These are phyloP conservation scores for Trichoderma citrinoviride DNA, from an alignment of 2,329 filamentous ascomycete species.

Conservation along the genomic window DNA sequence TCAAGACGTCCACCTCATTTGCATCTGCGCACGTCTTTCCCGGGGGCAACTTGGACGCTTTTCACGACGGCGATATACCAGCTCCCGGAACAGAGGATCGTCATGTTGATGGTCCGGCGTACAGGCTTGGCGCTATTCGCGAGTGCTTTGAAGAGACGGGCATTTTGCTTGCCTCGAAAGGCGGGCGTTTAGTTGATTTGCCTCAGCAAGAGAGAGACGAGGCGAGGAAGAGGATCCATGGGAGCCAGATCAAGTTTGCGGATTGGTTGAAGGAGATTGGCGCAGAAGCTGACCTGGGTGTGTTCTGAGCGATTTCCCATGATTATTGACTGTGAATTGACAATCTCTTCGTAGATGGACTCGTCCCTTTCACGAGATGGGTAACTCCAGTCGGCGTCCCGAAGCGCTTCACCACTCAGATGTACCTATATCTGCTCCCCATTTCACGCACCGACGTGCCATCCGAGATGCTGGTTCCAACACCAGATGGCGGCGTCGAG, in stretches of 20 bases:
- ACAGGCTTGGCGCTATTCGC: slow-evolving; percentile 78
- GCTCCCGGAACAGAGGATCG: slow-evolving; percentile 47
- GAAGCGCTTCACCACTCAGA: slow-evolving; percentile 87
- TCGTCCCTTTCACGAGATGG: slow-evolving; percentile 89
- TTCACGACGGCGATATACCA: slow-evolving; percentile 67
- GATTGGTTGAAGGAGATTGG: slow-evolving; percentile 61
- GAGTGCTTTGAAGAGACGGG: slow-evolving; percentile 97
- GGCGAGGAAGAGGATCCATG: slow-evolving; percentile 68
- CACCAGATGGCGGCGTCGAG: slow-evolving; percentile 66
- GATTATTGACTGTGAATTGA: background rate
- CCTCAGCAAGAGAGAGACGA: slow-evolving; percentile 57
- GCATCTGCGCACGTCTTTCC: slow-evolving; percentile 94
- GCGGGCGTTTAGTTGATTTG: slow-evolving; percentile 59
- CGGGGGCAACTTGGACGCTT: slow-evolving; percentile 75
- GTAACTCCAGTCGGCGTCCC: slow-evolving; percentile 72
- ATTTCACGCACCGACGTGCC: slow-evolving; percentile 40
- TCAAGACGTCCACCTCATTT: slow-evolving; percentile 78
- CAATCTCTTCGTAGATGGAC: slow-evolving; percentile 46
- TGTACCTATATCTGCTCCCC: slow-evolving; percentile 92
- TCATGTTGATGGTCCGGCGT: slow-evolving; percentile 69
- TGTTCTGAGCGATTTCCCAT: slow-evolving; percentile 23
- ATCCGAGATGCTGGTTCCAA: slow-evolving; percentile 59
- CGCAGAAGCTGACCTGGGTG: slow-evolving; percentile 64
- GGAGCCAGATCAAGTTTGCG: slow-evolving; percentile 60
- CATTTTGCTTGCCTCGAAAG: slow-evolving; percentile 66